Evolutionary conservation across 345 rosid species (phyloP), one percentile per base, ranked within the genome.

Genomic region (Syzygium aromaticum): DNA sequence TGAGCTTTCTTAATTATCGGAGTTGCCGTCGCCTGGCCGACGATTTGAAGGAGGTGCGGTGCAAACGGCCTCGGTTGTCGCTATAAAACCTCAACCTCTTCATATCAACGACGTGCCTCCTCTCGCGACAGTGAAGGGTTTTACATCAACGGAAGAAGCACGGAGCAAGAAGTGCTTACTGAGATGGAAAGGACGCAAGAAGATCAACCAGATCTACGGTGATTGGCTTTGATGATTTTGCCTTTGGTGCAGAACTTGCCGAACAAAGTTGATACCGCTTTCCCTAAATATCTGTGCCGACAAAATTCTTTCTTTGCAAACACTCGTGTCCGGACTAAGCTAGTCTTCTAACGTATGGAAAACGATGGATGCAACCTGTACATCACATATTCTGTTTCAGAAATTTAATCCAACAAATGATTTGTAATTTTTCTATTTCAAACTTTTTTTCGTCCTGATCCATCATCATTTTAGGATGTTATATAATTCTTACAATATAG

Each of bases 171-270:
- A 93, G 88, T 92, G 94, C 87, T 87, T 95, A 73, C 89, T 94
- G 86, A 98, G 94, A 89, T 95, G 96, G 97, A 98, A 95, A 73
- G 96, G 94, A 78, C 90, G 90, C 43, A 95, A 93, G 98, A 98
- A 96, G 90, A 94, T 96, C 83, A 94, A 98, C 63, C 89, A 94
- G 64, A 96, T 98, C 52, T 98, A 98, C 88, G 99, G 92, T 11
- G 99, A 96, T 63, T 98, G 99, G 99, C 95, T 96, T 96, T 7
- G 98, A 96, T 49, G 99, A 96, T 92, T 92, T 86, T 95, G 89
- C 99, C 99, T 52, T 89, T 95, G 64, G 89, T 90, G 23, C 92
- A 90, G 54, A 91, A 88, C 88, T 78, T 88, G 84, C 90, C 94
- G 6, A 91, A 89, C 64, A 93, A 90, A 86, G 92, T 90, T 94